These are phyloP conservation scores for Ehretia macrophylla DNA, from an alignment of 257 asterid species.

Conservation along the genomic window DNA sequence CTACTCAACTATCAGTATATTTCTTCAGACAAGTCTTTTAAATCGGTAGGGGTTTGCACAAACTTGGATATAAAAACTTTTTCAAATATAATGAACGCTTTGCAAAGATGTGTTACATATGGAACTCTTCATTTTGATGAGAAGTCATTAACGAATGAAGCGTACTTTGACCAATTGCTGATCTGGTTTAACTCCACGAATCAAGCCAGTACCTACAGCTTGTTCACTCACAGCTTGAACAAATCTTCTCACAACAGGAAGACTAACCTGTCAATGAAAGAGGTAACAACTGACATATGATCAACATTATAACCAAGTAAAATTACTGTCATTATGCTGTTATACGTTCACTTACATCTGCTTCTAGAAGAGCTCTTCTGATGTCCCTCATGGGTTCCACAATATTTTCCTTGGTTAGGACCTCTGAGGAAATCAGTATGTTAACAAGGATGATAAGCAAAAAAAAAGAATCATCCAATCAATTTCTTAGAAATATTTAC, in stretches of 20 bases:
- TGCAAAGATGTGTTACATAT: background rate
- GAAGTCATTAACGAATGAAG: conserved; percentile 1
- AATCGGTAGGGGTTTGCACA: too few species aligned
- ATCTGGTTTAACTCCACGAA: conserved; percentile 92
- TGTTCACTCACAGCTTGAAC: conserved; percentile 83
- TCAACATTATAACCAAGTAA: background rate
- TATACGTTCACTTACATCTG: conserved; percentile 59
- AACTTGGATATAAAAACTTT: too few species aligned
- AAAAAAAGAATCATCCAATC: background rate
- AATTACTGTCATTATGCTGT: background rate
- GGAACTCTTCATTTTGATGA: background rate
- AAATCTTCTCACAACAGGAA: conserved; percentile 96
- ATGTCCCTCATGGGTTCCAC: conserved; percentile 97
- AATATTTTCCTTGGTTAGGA: conserved; percentile 89
- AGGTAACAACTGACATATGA: background rate
- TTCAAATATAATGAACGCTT: too few species aligned
- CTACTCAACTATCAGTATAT: too few species aligned
- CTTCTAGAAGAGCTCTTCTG: conserved; percentile 92
- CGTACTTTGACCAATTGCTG: conserved; percentile 95
- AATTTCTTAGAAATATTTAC: too few species aligned
- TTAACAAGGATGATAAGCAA: background rate
- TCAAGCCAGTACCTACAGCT: conserved; percentile 90
- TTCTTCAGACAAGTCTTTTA: too few species aligned
- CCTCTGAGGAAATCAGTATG: conserved; percentile 48
- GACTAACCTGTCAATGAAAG: conserved; percentile 72